Conservation (phyloP, 2,329 filamentous ascomycete genomes). For the Penicillium sp. region DNA sequence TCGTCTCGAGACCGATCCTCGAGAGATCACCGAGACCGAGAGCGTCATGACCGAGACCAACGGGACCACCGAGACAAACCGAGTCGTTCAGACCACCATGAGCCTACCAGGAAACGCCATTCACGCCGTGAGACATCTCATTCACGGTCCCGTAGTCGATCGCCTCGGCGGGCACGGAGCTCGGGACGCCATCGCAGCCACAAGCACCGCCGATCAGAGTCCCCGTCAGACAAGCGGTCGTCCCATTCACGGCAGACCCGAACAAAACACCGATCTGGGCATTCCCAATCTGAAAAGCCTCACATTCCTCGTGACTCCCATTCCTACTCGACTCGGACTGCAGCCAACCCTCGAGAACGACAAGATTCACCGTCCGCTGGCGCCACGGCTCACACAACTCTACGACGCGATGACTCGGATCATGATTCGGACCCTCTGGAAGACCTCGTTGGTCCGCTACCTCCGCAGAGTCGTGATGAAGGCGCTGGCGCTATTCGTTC, state of each 20-base stretch:
- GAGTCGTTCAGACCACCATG: constrained; percentile 10
- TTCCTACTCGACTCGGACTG: not conserved
- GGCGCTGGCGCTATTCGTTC: constrained; percentile 53
- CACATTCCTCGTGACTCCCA: constrained; percentile 1
- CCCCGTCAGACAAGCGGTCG: constrained; percentile 19
- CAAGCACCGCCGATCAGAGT: constrained; percentile 36
- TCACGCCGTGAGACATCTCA: constrained; percentile 27
- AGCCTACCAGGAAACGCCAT: constrained; percentile 22
- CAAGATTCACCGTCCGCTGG: not conserved
- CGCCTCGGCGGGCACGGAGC: constrained; percentile 29
- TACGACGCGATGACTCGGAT: constrained; percentile 21
- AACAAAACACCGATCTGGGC: constrained; percentile 9
- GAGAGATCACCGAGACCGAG: constrained; percentile 25
- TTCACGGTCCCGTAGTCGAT: constrained; percentile 32
- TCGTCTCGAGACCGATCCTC: constrained; percentile 28
- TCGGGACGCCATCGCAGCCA: constrained; percentile 28
- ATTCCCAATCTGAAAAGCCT: not conserved
- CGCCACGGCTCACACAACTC: not conserved
- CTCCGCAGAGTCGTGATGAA: constrained; percentile 55
- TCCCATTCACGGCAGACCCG: constrained; percentile 20
- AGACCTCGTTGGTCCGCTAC: constrained; percentile 74
- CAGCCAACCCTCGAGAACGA: not conserved
- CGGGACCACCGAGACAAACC: not conserved
- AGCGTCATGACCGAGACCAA: constrained; percentile 21
- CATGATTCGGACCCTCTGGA: constrained; percentile 73